phyloP scores from a whole-genome alignment of 2,329 filamentous ascomycete species.

The Chrysoporthe austroafricana region DNA sequence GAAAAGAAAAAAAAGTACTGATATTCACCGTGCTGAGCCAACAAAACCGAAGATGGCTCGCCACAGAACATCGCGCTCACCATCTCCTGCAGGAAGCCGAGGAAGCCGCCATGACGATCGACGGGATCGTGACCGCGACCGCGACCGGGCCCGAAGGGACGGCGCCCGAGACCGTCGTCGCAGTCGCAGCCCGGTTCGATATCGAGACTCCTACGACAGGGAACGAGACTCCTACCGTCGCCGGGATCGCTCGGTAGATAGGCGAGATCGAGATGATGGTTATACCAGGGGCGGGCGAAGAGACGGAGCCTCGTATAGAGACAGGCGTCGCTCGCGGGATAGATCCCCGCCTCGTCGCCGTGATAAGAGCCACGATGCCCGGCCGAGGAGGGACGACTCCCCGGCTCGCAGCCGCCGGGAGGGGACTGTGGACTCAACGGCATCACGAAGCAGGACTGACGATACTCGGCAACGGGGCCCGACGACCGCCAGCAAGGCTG shows the following conservation, averaged over 20 bases:
- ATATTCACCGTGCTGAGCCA: slow-evolving; percentile 40
- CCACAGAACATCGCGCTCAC: slow-evolving; percentile 77
- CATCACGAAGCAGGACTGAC: slow-evolving; percentile 65
- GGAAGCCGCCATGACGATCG: slow-evolving; percentile 53
- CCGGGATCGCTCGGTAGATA: slow-evolving; percentile 71
- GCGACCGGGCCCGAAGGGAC: slow-evolving; percentile 45
- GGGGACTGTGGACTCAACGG: slow-evolving; percentile 70
- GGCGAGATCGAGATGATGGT: slow-evolving; percentile 58
- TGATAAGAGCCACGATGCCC: slow-evolving; percentile 67
- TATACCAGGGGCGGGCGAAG: slow-evolving; percentile 64
- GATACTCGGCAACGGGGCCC: slow-evolving; percentile 61
- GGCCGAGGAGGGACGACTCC: slow-evolving; percentile 73
- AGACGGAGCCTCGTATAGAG: slow-evolving; percentile 54
- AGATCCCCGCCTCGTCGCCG: slow-evolving; percentile 61
- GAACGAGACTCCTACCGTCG: slow-evolving; percentile 62
- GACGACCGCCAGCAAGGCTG: slow-evolving; percentile 52
- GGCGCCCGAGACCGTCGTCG: slow-evolving; percentile 58
- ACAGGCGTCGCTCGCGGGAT: slow-evolving; percentile 68
- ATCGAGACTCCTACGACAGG: slow-evolving; percentile 58
- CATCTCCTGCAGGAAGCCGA: slow-evolving; percentile 87
- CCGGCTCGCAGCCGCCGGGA: slow-evolving; percentile 66
- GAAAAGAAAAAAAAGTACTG: slow-evolving; percentile 34
- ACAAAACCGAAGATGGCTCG: slow-evolving; percentile 56
- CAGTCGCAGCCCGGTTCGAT: slow-evolving; percentile 63
- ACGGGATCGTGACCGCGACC: slow-evolving; percentile 54